Base-by-base conservation (phyloP, 2,329 filamentous ascomycete genomes). In the Xylaria sp. region DNA sequence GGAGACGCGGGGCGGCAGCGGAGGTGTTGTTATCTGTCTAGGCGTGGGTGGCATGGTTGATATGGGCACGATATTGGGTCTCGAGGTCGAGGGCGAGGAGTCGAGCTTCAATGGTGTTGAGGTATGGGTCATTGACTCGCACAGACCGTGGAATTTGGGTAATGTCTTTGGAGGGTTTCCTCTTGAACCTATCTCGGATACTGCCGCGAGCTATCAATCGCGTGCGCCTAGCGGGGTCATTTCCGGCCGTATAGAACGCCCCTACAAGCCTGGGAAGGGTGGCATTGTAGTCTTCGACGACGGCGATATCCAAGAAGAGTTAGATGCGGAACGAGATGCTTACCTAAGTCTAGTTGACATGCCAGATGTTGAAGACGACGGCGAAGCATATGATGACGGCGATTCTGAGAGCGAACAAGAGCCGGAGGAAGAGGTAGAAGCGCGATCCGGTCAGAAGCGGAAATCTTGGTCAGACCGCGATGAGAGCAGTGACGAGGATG, bases 251-350 rank as follows among this genome's bases (percentile, higher is more conserved):
- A 88, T 98, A 59, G 85, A 88, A 31, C 87, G 88, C 15, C 83
- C 86, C 0, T 97, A 97, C 78, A 90, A 88, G 71, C 89, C 92
- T 5, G 92, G 93, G 36, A 91, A 87, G 76, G 95, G 95, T 20
- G 96, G 96, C 0, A 92, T 99, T 49, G 88, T 99, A 69, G 94
- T 97, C 2, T 97, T 96, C 79, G 96, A 98, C 77, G 96, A 98
- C 77, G 96, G 95, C 1, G 96, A 99, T 79, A 94, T 99, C 59
- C 92, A 95, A 73, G 92, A 95, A 73, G 92, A 94, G 40, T 83
- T 99, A 40, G 81, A 80, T 13, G 83, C 83, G 0, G 94, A 98
- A 80, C 87, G 89, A 73, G 90, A 93, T 67, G 94, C 96, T 46
- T 98, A 97, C 77, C 88, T 92, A 72, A 91, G 91, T n/a, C 83